These are phyloP conservation scores for Trifolium fragiferum DNA, from an alignment of 306 rosid species.

Conservation along the genomic window DNA sequence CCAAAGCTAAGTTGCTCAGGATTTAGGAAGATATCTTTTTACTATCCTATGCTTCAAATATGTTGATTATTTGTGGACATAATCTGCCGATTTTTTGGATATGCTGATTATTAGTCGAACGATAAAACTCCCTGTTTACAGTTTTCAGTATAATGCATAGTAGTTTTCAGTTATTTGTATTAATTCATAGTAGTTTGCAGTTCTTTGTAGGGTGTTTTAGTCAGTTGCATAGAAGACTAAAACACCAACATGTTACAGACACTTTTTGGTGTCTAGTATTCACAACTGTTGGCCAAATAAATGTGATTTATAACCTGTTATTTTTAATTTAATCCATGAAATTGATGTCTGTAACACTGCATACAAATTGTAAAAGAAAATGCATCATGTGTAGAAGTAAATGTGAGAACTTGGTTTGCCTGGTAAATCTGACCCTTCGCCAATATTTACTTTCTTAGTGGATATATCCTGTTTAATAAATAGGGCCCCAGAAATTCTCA, in stretches of 20 bases:
- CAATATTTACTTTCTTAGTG: conserved; percentile 31
- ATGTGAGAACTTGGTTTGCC: conserved; percentile 28
- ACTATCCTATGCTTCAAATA: background rate
- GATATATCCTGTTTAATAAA: conserved; percentile 12
- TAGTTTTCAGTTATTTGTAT: conserved; percentile 26
- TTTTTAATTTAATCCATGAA: conserved; percentile 14
- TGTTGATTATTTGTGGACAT: conserved; percentile 2
- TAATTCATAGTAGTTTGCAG: background rate
- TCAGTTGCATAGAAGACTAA: conserved; percentile 6
- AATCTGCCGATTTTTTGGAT: conserved; percentile 22
- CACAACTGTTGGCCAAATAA: conserved; percentile 1
- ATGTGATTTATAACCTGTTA: conserved; percentile 26
- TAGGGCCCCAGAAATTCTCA: conserved; percentile 14
- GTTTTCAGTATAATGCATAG: conserved; percentile 2
- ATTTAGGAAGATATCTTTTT: conserved; percentile 28
- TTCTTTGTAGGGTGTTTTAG: conserved; percentile 20
- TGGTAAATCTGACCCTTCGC: conserved; percentile 31
- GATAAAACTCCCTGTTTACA: conserved; percentile 12
- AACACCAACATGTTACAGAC: background rate
- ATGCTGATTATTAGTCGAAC: conserved; percentile 19
- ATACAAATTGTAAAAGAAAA: conserved; percentile 11
- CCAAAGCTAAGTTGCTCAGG: background rate
- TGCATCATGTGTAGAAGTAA: conserved; percentile 18
- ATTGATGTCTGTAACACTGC: conserved; percentile 6
- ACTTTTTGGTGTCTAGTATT: conserved; percentile 22